These are phyloP conservation scores for Apiospora phragmitis DNA, from an alignment of 2,329 filamentous ascomycete species.

Conservation along the genomic window DNA sequence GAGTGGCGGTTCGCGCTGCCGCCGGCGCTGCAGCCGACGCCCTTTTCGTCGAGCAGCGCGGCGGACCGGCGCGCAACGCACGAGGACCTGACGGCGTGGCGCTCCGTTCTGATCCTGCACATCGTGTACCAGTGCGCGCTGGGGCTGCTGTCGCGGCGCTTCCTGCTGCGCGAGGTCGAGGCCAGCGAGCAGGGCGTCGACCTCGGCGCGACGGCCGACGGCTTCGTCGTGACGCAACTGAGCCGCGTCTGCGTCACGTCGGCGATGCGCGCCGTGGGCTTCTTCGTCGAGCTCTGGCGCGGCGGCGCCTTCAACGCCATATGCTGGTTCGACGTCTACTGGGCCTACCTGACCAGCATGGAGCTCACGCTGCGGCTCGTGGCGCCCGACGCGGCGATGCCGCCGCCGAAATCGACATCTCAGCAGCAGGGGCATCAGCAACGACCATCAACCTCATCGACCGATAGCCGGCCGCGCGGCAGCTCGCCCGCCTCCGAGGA, in stretches of 20 bases:
- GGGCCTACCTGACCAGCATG: slow-evolving; percentile 22
- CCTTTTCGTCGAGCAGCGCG: neutral
- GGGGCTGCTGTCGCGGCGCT: slow-evolving; percentile 28
- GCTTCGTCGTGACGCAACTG: slow-evolving; percentile 18
- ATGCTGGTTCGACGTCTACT: slow-evolving; percentile 25
- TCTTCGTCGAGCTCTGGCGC: slow-evolving; percentile 22
- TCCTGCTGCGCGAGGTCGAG: slow-evolving; percentile 25
- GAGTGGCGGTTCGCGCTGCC: slow-evolving; percentile 24
- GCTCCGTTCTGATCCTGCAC: slow-evolving; percentile 26
- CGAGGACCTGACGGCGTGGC: slow-evolving; percentile 13
- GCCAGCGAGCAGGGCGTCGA: slow-evolving; percentile 13
- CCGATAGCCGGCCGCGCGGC: no score
- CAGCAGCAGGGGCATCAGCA: neutral
- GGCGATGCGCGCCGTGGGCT: slow-evolving; percentile 22
- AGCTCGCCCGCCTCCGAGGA: neutral
- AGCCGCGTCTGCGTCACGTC: slow-evolving; percentile 22
- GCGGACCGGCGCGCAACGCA: neutral
- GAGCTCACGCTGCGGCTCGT: slow-evolving; percentile 24
- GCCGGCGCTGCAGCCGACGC: slow-evolving; percentile 14
- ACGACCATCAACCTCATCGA: neutral
- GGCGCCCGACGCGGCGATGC: slow-evolving; percentile 17
- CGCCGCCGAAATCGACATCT: neutral
- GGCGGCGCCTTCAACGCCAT: slow-evolving; percentile 23
- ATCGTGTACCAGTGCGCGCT: slow-evolving; percentile 29
- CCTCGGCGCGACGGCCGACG: slow-evolving; percentile 20